Base-by-base conservation (phyloP, 495 filamentous ascomycete species). In the Aspergillus steynii region DNA sequence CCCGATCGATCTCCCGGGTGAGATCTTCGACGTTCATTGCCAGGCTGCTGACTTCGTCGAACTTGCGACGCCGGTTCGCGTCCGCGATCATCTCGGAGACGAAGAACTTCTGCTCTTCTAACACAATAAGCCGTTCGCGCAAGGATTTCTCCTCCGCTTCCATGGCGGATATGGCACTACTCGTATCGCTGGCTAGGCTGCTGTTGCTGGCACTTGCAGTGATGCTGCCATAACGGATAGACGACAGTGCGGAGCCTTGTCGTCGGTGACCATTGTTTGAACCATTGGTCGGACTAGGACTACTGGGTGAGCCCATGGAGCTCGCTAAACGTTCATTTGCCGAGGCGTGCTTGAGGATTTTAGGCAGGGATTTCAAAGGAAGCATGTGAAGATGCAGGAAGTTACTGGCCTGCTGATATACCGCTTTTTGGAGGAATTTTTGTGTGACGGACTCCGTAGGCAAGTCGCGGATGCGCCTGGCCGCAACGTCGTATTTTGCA, bases 21-120 rank as follows among this genome's bases (percentile, higher is more conserved):
- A 99, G 73, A 70, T 99, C 95, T 56, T 93, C 90, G 29, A 94
- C 68, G 71, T 96, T 99, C 67, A 86, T 80, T 25, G 86, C 85
- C 58, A 99, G 76, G 29, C 88, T 89, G 59, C 83, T 83, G 2
- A 96, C 91, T 71, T 99, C 95, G 70, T 99, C 95, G 60, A 97
- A 96, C 63, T 89, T 88, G 56, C 95, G 82, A 37, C 87, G 83
- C 61, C 87, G 90, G 55, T 88, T 89, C 3, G 95, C 94, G 51
- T 90, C 87, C 5, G 81, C 86, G 52, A 98, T 83, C 92, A 97
- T 97, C 64, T 91, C 88, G 20, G 86, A 83, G 0, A 99, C 92
- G 68, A 98, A 84, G 69, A 97, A 97, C 69, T 86, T 86, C 74
- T 99, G 95, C 70, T 99, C 95, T 75, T 98, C 95, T 0, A 99